Base-by-base conservation (phyloP, 345 rosid species). In the Salix suchowensis region DNA sequence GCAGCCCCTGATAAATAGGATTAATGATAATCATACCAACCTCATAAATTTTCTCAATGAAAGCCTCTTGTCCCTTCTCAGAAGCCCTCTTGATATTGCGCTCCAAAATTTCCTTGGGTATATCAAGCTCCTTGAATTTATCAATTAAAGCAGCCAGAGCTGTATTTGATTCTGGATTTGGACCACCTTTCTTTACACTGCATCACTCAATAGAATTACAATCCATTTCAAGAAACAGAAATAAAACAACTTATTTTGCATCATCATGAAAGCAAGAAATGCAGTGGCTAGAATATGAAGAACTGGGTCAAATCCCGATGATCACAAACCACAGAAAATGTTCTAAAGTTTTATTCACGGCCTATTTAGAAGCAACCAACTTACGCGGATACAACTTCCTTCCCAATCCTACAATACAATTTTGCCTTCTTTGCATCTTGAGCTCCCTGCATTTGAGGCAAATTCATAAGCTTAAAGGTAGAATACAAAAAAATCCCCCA, bases 351-450 rank as follows among this genome's bases (percentile, higher is more conserved):
- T 65, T 32, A 30, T 40, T 2, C 19, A 18, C 7, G 58, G 21
- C 58, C 46, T 54, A 36, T 68, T 39, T 39, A 48, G 60, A 15
- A 80, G 78, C 8, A 26, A 82, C 76, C 44, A 78, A 83, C 97
- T 88, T 88, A 93, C 97, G 91, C 96, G 80, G 97, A 95, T 48
- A 95, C 82, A 67, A 95, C 94, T 88, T 95, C 97, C 77, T 95
- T 95, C 48, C 97, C 97, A 52, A 93, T 88, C 82, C 85, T 91
- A 18, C 91, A 85, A 69, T 88, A 88, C 32, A 93, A 77, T 77
- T 95, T 95, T 4, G 90, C 89, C 84, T 95, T 95, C 89, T 90
- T 93, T 12, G 89, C 90, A 91, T 93, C 92, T 86, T 95, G 97
- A 80, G 93, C 88, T 16, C 86, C 92, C 98, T 95, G 88, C 65